phyloP scores from a whole-genome alignment of 2,329 filamentous ascomycete genomes.

The Aspergillus pseudoglaucus region DNA sequence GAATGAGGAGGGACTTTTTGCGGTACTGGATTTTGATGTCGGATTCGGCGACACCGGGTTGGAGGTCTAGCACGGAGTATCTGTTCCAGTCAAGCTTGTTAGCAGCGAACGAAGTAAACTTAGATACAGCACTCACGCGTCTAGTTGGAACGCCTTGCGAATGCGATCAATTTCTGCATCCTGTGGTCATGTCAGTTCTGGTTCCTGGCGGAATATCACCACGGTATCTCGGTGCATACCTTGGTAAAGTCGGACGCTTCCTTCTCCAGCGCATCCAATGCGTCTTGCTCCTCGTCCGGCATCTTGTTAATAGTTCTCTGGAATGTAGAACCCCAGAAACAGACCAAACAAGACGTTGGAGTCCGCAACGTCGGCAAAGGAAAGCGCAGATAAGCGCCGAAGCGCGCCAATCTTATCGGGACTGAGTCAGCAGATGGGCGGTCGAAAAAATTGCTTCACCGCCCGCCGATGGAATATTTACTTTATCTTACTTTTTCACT shows the following conservation, averaged over 20 bases:
- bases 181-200: conserved; percentile 40
- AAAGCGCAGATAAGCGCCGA: conserved; percentile 7
- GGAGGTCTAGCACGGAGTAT: conserved; percentile 91
- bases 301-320: conserved; percentile 24
- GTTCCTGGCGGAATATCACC: conserved; percentile 1
- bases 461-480: conserved; percentile 7
- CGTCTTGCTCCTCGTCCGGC: conserved; percentile 63
- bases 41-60: conserved; percentile 88
- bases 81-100: conserved; percentile 19
- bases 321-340: not conserved
- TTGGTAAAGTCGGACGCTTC: conserved; percentile 91
- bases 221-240: conserved; percentile 39
- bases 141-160: conserved; percentile 76
- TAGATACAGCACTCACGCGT: conserved; percentile 48
- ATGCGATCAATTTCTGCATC: conserved; percentile 96
- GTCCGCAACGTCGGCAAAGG: not conserved
- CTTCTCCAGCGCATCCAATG: conserved; percentile 71
- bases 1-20: conserved; percentile 97
- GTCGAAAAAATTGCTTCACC: conserved; percentile 22
- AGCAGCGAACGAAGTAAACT: not conserved
- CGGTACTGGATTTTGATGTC: conserved; percentile 94
- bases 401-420: conserved; percentile 22
- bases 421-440: conserved; percentile 30
- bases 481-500: conserved; percentile 3
- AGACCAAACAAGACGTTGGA: not conserved